A percentile compares a stretch with the other conserved stretches of the same genome.
Evolutionary conservation across 257 asterid species (phyloP).

Genomic region (Gentiana macrophylla): DNA sequence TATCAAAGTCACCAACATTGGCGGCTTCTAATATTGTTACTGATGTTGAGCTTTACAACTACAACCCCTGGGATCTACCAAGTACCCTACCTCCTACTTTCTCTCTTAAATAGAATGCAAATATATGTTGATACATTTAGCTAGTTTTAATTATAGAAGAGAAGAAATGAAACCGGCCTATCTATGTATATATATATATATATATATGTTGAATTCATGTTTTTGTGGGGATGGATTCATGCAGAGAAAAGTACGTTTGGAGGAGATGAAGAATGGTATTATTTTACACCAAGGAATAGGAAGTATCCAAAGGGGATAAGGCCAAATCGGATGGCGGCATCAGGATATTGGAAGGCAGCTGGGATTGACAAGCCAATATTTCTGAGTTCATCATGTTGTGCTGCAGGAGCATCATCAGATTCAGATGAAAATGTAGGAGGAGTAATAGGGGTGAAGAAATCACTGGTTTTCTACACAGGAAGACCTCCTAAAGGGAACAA

Average conservation of each 20-base stretch:
- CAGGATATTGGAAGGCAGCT: neutral
- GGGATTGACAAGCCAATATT: conserved; percentile 19
- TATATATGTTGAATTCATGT: neutral
- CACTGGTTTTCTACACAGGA: conserved; percentile 18
- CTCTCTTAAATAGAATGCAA: too few species aligned
- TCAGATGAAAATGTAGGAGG: neutral
- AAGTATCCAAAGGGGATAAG: conserved; percentile 19
- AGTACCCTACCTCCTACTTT: conserved; percentile 1
- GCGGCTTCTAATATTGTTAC: conserved; percentile 12
- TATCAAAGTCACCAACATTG: neutral
- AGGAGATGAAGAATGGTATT: conserved; percentile 16
- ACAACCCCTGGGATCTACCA: conserved; percentile 20
- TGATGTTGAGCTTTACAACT: conserved; percentile 17
- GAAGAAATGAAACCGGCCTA: too few species aligned
- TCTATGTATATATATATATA: too few species aligned
- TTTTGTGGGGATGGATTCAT: neutral
- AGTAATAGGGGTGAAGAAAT: conserved; percentile 16
- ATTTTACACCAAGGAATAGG: conserved; percentile 19
- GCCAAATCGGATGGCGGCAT: conserved; percentile 18
- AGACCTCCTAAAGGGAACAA: conserved; percentile 15
- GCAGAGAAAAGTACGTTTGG: conserved; percentile 8
- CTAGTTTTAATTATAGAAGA: too few species aligned
- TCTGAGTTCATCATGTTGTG: neutral
- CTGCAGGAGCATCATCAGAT: too few species aligned
- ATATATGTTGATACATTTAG: neutral